Conservation (phyloP, 805 yeast genomes). For the Peterozyma xylosa region DNA sequence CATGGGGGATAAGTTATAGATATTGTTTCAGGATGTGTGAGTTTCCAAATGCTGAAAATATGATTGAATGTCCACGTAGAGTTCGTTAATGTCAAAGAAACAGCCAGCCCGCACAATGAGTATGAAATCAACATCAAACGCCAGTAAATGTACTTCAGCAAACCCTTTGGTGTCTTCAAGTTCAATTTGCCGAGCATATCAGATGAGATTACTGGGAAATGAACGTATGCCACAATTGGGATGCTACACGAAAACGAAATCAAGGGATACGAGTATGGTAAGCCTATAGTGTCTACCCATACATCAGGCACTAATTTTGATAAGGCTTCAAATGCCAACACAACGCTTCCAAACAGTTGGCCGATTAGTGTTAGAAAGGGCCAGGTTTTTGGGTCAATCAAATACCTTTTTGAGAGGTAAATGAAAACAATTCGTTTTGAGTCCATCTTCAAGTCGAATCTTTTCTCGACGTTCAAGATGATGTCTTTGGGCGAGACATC, state of each 20-base stretch:
- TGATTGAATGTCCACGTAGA: slow-evolving; percentile 91
- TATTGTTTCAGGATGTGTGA: slow-evolving; percentile 26
- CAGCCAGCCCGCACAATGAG: slow-evolving; percentile 56
- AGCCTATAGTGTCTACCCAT: slow-evolving; percentile 93
- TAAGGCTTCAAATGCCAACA: slow-evolving; percentile 67
- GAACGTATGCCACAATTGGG: slow-evolving; percentile 87
- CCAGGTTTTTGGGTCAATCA: slow-evolving; percentile 71
- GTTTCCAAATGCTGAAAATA: slow-evolving; percentile 55
- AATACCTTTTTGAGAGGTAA: slow-evolving; percentile 44
- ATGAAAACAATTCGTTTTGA: slow-evolving; percentile 51
- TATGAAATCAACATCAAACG: slow-evolving; percentile 53
- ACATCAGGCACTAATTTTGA: slow-evolving; percentile 69
- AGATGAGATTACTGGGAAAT: slow-evolving; percentile 82
- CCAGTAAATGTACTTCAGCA: slow-evolving; percentile 65
- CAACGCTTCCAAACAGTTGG: slow-evolving; percentile 75
- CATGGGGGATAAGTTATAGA: slow-evolving; percentile 83
- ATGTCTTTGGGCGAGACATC: slow-evolving; percentile 42
- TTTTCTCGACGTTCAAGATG: slow-evolving; percentile 39
- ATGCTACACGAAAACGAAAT: slow-evolving; percentile 48
- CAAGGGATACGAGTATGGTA: slow-evolving; percentile 78
- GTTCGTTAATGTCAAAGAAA: slow-evolving; percentile 63
- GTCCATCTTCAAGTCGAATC: slow-evolving; percentile 52
- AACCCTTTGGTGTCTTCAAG: slow-evolving; percentile 17
- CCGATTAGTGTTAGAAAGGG: slow-evolving; percentile 75
- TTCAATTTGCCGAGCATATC: slow-evolving; percentile 75